Percentiles rank a stretch among this genome's conserved stretches.
These are phyloP conservation scores for Trichosporon ovoides DNA, from an alignment of 1,284 basidiomycete species.

Conservation along the genomic window DNA sequence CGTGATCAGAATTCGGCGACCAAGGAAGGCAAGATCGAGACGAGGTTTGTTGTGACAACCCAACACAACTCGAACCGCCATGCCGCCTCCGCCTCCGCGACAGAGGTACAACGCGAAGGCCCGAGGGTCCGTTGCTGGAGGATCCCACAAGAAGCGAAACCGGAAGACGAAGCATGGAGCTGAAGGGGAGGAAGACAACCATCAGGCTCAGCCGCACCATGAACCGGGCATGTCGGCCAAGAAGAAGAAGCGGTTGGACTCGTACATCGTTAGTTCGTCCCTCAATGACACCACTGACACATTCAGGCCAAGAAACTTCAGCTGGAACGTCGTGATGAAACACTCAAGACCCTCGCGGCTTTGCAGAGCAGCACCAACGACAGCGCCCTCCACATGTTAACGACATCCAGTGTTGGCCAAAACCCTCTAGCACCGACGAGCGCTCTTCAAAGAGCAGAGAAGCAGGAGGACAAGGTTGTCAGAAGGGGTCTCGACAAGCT, in stretches of 20 bases:
- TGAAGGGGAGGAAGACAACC: conserved; percentile 44
- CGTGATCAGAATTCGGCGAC: conserved; percentile 9
- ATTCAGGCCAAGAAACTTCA: conserved; percentile 46
- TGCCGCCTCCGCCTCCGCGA: conserved; percentile 39
- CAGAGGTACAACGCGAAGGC: conserved; percentile 48
- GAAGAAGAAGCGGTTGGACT: conserved; percentile 49
- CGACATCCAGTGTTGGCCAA: conserved; percentile 40
- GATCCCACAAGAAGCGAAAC: conserved; percentile 46
- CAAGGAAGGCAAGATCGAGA: no score
- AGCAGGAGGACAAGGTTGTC: conserved; percentile 68
- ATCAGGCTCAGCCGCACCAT: conserved; percentile 35
- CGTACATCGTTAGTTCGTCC: conserved; percentile 51
- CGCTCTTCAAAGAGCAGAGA: conserved; percentile 59
- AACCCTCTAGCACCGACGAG: conserved; percentile 42
- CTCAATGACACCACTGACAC: neutral
- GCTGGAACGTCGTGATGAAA: conserved; percentile 41
- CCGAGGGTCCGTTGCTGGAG: conserved; percentile 41
- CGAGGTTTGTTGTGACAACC: no score
- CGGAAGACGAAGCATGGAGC: conserved; percentile 19
- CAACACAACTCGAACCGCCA: conserved; percentile 6
- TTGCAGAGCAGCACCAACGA: conserved; percentile 32
- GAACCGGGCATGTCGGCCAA: conserved; percentile 44
- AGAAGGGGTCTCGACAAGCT: conserved; percentile 62
- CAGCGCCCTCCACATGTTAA: conserved; percentile 31
- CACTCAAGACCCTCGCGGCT: conserved; percentile 37